Percentiles rank a stretch among this genome's conserved stretches.
phyloP scores from a whole-genome alignment of 306 rosid genomes.

The Betula pendula region DNA sequence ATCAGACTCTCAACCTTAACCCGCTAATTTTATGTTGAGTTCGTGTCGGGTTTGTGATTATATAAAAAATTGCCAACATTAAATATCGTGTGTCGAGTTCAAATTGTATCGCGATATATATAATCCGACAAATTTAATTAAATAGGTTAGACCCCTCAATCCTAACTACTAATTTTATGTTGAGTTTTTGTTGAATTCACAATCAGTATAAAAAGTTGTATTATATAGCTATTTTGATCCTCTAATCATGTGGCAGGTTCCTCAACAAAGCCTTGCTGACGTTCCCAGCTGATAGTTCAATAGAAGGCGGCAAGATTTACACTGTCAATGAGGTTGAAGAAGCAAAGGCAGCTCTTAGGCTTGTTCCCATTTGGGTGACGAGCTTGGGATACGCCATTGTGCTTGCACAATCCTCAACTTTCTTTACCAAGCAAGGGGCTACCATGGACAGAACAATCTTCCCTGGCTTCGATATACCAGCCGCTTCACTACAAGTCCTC shows the following conservation, averaged over 20 bases:
- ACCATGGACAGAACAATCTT: constrained; percentile 53
- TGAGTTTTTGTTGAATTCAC: no score
- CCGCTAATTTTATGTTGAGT: no score
- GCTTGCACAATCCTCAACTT: constrained; percentile 45
- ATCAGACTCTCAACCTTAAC: no score
- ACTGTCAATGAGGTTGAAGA: constrained; percentile 44
- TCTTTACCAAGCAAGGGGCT: constrained; percentile 59
- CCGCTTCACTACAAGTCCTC: constrained; percentile 63
- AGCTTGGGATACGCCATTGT: constrained; percentile 43
- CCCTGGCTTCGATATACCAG: constrained; percentile 44
- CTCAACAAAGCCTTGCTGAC: constrained; percentile 46
- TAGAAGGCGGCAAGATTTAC: constrained; percentile 21
- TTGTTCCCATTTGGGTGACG: constrained; percentile 49
- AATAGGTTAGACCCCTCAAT: no score
- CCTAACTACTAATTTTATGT: no score
- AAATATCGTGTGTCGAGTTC: no score
- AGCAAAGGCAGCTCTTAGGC: constrained; percentile 45
- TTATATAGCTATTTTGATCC: not conserved
- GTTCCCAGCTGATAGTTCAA: constrained; percentile 20
- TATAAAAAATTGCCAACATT: no score
- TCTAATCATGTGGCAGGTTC: constrained; percentile 28
- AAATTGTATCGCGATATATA: no score
- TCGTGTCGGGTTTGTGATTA: no score
- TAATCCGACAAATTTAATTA: no score
- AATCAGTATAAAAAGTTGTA: no score